Evolutionary conservation across 2,329 filamentous ascomycete genomes (phyloP), one percentile per base, ranked within the genome.

Genomic region (Neopestalotiopsis rosae): DNA sequence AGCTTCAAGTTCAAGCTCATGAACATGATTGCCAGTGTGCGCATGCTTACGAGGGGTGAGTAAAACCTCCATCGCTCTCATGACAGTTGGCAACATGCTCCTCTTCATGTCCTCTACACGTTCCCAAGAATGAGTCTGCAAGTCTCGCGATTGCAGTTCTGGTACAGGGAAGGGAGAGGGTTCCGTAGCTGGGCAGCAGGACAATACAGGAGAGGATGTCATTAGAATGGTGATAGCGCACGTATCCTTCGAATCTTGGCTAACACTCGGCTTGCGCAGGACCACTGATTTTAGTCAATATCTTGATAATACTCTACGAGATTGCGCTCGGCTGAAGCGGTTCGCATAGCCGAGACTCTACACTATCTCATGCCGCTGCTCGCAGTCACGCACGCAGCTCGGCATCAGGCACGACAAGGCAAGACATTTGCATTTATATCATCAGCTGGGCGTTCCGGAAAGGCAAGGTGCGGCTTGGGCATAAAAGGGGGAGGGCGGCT

Each of bases 11-110:
- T 91, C 65, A 96, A 96, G 81, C 87, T 95, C 57, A 91, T 98
- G 76, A 94, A 97, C 79, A 83, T 98, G 76, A 96, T 98, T 73
- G 93, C 93, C 45, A 96, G 93, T 76, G 92, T 98, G 74, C 88
- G 95, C 80, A 97, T 94, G 69, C 85, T 98, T 67, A 97, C 97
- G 94, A 89, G 95, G 84, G 94, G 95, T 98, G 88, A 69, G 91
- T 89, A 52, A 28, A 28, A 10, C 34, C 34, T 38, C 3, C 34
- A 10, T 10, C 34, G 6, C 10, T 10, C 34, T 7, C 34, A 6
- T 38, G 6, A 38, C 34, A 7, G 34, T 10, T 38, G 34, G 34
- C 34, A 38, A 10, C 10, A 6, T 38, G 34, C 34, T 38, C 10
- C 34, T 38, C 34, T 1, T 38, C 34, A 6, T 20, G 20, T 9